Percentiles rank a stretch among this genome's conserved stretches.
These are phyloP conservation scores for Coffea canephora DNA, from an alignment of 257 asterid genomes.

Conservation along the genomic window DNA sequence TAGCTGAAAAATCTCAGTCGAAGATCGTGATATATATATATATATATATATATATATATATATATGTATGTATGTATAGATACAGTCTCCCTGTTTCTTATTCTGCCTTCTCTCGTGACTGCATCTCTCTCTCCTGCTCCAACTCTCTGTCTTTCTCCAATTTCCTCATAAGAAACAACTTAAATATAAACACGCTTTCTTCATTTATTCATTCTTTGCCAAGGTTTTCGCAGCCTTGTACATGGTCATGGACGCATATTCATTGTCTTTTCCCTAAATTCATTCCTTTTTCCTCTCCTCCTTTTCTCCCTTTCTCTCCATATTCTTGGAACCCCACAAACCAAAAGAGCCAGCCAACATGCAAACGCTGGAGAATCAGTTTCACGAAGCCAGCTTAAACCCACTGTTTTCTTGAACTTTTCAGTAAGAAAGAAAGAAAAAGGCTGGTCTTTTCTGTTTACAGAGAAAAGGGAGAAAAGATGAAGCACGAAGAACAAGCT, in stretches of 20 bases:
- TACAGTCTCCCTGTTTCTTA: too few relatives aligned
- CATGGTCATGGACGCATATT: not conserved
- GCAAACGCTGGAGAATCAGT: constrained; percentile 31
- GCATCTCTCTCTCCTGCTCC: not conserved
- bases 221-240: not conserved
- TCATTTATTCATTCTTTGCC: not conserved
- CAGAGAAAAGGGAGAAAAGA: constrained; percentile 19
- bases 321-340: constrained; percentile 14
- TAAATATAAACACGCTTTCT: not conserved
- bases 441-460: not conserved
- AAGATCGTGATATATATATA: not conserved
- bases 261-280: constrained; percentile 20
- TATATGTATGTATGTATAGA: not conserved
- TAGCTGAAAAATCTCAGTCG: not conserved
- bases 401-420: constrained; percentile 7
- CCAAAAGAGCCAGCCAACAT: constrained; percentile 34
- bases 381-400: constrained; percentile 29
- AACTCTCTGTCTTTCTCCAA: not conserved
- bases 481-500: constrained; percentile 72
- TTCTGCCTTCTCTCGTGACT: too few relatives aligned
- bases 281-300: constrained; percentile 1
- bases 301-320: constrained; percentile 1
- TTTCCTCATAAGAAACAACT: not conserved
- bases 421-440: not conserved
- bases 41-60: too few relatives aligned